Evolutionary conservation across 169 alveolate genomes (phyloP), one percentile per base, ranked within the genome.

Genomic region (Miamiensis avidus): DNA sequence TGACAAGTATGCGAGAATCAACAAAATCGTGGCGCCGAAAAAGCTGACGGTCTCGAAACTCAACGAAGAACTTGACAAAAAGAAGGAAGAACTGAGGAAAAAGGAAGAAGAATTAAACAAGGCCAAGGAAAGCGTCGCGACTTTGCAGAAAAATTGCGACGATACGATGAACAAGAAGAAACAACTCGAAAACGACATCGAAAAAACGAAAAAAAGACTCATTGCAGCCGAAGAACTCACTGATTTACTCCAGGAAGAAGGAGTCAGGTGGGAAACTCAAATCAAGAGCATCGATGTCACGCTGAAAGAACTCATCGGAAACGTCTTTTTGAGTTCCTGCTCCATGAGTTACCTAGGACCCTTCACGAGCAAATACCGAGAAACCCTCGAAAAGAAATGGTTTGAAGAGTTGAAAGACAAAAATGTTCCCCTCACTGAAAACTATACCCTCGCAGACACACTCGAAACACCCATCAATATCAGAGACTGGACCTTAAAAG

Each of bases 191-290:
- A 89, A 93, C 32, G 98, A 97, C 32, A 93, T 98, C 28, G 90
- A 93, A 82, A 93, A 89, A 49, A 96, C 98, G 29, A 94, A 96
- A 86, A 92, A 88, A n/a, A 96, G 98, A 83, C 91, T 96, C 89
- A 91, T 94, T 26, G 92, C 98, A 75, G 99, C 99, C 0, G 99
- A 96, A 76, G 93, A 96, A 87, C 90, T 98, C 76, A 91, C 97
- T 1, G 97, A 94, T 34, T 94, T 97, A 30, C 92, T 97, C 75
- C 96, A 93, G 69, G 99, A 96, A 79, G 99, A 97, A 91, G 98
- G 98, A 32, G 89, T 95, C 1, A 92, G 98, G 82, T 95, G 98
- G 98, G 91, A 90, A 86, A 96, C 93, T 72, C 89, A 94, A 81
- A 92, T 93, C 72, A 88, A 81, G 81, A 34, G 82, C 74, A 85